phyloP scores from a whole-genome alignment of 208 protist genomes.

The Trypanosoma rangeli region DNA sequence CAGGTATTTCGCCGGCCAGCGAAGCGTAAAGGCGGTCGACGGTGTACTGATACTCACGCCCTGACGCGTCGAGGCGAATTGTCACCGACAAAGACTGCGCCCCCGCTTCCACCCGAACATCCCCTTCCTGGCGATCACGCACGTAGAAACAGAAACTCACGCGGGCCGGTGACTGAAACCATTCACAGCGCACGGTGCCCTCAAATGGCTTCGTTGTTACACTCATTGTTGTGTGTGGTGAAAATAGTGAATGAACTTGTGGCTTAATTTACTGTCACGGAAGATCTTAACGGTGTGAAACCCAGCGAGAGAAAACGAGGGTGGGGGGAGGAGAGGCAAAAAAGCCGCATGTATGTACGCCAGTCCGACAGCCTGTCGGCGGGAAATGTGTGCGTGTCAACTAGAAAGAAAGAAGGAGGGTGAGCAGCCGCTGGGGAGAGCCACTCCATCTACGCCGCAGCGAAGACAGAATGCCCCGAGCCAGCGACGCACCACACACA shows the following conservation, averaged over 20 bases:
- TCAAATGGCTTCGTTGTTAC: conserved; percentile 44
- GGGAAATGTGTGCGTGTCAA: not conserved
- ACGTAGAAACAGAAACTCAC: conserved; percentile 88
- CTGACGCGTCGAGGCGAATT: conserved; percentile 62
- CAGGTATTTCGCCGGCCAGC: conserved; percentile 24
- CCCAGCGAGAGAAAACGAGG: not conserved
- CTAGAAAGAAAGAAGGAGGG: conserved; percentile 7
- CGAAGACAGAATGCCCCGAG: not conserved
- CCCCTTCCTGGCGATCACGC: conserved; percentile 53
- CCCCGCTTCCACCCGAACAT: conserved; percentile 53
- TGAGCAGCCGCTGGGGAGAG: not conserved
- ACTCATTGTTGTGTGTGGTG: conserved; percentile 21
- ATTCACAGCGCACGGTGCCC: conserved; percentile 78
- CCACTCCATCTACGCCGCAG: not conserved
- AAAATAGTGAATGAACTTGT: not conserved
- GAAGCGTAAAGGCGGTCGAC: conserved; percentile 68
- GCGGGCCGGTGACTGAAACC: conserved; percentile 78
- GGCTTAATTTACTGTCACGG: not conserved
- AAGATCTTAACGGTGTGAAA: not conserved
- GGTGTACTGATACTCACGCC: conserved; percentile 67
- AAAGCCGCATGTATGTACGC: not conserved
- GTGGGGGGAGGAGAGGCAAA: not conserved
- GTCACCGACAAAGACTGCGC: conserved; percentile 43
- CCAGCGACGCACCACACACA: too few species aligned
- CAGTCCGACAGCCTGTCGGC: too few species aligned